Conservation (phyloP, 805 yeast species). For the Yarrowia sp. region DNA sequence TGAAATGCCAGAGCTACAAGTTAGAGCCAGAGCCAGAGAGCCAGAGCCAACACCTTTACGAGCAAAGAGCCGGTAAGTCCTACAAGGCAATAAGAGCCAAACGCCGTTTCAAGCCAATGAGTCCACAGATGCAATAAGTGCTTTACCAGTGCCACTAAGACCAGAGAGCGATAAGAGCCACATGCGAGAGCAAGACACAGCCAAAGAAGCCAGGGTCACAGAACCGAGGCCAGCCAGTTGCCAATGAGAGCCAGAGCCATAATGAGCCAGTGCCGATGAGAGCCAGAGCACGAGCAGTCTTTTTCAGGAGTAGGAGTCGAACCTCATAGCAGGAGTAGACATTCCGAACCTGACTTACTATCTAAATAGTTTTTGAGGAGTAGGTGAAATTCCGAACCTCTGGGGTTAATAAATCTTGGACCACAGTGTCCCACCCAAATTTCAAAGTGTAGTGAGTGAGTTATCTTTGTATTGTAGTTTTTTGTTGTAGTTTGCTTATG, state of each 20-base stretch:
- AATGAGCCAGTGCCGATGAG: background rate
- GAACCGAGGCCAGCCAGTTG: background rate
- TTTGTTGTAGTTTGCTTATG: no score
- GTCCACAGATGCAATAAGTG: conserved; percentile 1
- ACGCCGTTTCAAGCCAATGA: background rate
- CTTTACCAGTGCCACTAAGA: background rate
- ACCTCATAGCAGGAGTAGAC: background rate
- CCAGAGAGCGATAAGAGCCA: background rate
- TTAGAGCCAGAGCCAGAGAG: background rate
- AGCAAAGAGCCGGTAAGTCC: conserved; percentile 5
- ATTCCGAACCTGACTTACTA: no score
- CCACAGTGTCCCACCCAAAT: background rate
- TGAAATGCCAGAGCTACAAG: background rate
- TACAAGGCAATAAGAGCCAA: background rate
- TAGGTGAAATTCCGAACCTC: background rate
- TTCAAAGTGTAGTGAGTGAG: background rate
- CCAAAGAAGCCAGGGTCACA: background rate
- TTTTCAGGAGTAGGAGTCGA: no score
- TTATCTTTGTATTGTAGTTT: background rate
- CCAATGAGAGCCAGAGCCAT: background rate
- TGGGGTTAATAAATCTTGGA: background rate
- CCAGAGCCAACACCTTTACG: conserved; percentile 3
- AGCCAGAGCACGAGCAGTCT: conserved; percentile 5
- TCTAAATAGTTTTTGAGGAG: background rate
- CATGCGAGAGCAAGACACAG: background rate